These are phyloP conservation scores for Arachis stenosperma DNA, from an alignment of 306 rosid species.

Conservation along the genomic window DNA sequence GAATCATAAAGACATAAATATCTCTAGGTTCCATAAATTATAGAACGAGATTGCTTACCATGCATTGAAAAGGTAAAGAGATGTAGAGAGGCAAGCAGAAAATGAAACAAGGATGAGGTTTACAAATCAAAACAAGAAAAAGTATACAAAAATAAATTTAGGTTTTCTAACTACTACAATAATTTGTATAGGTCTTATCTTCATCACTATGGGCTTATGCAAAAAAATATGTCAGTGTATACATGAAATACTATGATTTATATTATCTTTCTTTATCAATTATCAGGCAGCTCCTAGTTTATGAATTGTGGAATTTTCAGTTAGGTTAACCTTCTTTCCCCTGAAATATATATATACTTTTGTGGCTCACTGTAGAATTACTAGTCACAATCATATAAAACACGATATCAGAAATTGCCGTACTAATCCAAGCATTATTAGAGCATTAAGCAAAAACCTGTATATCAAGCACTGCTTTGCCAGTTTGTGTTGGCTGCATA, in stretches of 20 bases:
- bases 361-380: neutral
- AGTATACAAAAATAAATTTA: neutral
- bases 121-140: conserved; percentile 7
- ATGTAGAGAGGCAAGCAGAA: neutral
- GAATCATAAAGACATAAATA: neutral
- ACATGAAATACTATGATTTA: too few relatives aligned
- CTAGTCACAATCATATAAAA: neutral
- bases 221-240: too few relatives aligned
- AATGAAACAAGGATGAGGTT: neutral
- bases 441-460: conserved; percentile 67
- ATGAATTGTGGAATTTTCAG: neutral
- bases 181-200: too few relatives aligned
- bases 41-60: neutral
- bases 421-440: conserved; percentile 19
- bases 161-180: neutral
- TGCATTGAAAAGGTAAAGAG: neutral
- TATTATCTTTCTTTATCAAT: neutral
- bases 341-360: too few relatives aligned
- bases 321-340: neutral
- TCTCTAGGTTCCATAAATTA: neutral
- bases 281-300: neutral
- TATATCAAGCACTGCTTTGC: conserved; percentile 93
- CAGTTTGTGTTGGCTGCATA: conserved; percentile 97
- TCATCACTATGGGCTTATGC: neutral
- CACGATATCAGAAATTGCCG: neutral